Evolutionary conservation across 2,329 filamentous ascomycete genomes (phyloP), one percentile per base, ranked within the genome.

Genomic region (Claviceps maximensis): DNA sequence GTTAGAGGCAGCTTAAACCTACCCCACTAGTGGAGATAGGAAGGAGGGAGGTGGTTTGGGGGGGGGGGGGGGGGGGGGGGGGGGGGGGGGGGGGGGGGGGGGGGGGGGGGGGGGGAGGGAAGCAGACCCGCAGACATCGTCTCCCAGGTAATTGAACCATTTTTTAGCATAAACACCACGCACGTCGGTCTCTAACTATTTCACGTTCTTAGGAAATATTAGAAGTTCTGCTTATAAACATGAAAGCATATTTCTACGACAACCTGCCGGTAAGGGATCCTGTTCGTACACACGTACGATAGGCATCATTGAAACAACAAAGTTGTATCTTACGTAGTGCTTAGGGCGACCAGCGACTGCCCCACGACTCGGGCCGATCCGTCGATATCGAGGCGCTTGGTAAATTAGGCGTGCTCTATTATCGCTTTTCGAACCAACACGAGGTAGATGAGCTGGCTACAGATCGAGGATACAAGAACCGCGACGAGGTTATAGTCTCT

Each of bases 341-440:
- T 44, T 65, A 95, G 88, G 90, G 89, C 72, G 93, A 98, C 77
- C 93, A 96, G 73, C 89, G 93, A 65, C 79, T 86, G 45, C 80
- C 87, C 51, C 93, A 98, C 72, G 84, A 96, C 73, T 94, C 89
- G 21, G 87, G 88, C 62, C 82, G 80, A 59, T 64, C 74, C 41
- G 80, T 96, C 54, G 71, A 77, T 53, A 69, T 77, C 49, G 72
- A 78, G 5, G 82, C 86, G 53, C 83, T 98, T 54, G 69, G 75
- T 58, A 75, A 78, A 52, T 75, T 97, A 19, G 91, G 91, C 55
- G 89, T 98, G 40, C 70, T 88, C 46, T 93, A 94, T 76, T 82
- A 81, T 67, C 75, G 78, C 65, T 80, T 86, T 61, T 73, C 82
- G 13, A 71, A 80, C 36, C 65, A 90, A 49, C 70, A 75, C 33